Conservation (phyloP, 495 filamentous ascomycete genomes). For the Copromyces sp. region DNA sequence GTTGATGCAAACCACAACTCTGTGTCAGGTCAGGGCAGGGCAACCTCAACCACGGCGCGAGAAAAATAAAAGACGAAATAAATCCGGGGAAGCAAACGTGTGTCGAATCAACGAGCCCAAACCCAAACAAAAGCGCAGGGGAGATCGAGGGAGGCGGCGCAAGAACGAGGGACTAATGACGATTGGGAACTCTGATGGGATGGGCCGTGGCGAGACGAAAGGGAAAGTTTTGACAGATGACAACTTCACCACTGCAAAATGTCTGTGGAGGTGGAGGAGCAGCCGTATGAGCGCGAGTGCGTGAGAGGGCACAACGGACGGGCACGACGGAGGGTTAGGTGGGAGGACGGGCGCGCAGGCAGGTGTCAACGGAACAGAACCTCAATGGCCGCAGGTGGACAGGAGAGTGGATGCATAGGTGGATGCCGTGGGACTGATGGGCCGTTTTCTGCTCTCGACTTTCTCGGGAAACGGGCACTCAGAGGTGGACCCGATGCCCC, state of each 20-base stretch:
- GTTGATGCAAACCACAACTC: neutral
- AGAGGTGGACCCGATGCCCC: neutral
- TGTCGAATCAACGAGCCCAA: neutral
- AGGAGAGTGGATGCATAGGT: neutral
- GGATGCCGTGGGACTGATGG: neutral
- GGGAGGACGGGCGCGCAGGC: neutral
- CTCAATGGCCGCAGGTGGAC: neutral
- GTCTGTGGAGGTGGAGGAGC: neutral
- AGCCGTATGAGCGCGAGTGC: neutral
- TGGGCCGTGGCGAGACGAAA: conserved; percentile 18
- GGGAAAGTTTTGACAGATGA: neutral
- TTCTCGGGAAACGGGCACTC: neutral
- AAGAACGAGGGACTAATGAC: conserved; percentile 33
- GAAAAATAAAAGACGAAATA: neutral
- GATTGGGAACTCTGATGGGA: conserved; percentile 25
- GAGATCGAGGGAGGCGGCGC: conserved; percentile 19
- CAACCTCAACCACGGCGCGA: neutral
- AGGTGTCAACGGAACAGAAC: neutral
- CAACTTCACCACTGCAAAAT: neutral
- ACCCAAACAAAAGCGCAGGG: conserved; percentile 5
- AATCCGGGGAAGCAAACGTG: neutral
- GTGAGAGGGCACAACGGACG: neutral
- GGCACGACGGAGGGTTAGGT: neutral
- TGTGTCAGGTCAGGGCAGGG: neutral
- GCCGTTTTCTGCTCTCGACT: neutral